Percentiles rank a stretch among this genome's conserved stretches.
These are phyloP conservation scores for Clitoria ternatea DNA, from an alignment of 306 rosid genomes.

Conservation along the genomic window DNA sequence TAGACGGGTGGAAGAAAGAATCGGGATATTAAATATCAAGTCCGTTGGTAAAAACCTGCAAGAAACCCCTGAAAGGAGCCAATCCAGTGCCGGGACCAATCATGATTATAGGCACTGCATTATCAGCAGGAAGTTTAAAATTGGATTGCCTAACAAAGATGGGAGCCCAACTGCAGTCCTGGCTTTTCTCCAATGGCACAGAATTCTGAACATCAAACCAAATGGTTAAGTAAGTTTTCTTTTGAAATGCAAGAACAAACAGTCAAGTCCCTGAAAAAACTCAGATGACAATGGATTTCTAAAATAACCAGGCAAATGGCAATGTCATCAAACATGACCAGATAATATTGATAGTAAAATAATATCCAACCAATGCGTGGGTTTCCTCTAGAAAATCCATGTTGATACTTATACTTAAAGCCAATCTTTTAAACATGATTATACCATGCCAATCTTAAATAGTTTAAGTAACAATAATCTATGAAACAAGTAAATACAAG, in stretches of 20 bases:
- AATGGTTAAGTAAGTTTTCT: not conserved
- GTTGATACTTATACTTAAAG: not conserved
- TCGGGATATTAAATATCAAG: conserved; percentile 9
- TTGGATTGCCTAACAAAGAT: conserved; percentile 90
- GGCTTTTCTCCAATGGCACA: conserved; percentile 60
- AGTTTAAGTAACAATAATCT: conserved; percentile 2
- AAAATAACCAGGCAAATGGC: not conserved
- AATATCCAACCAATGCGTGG: not conserved
- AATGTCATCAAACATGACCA: not conserved
- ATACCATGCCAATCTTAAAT: not conserved
- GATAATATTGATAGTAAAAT: not conserved
- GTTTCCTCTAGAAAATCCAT: conserved; percentile 4
- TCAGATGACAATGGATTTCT: not conserved
- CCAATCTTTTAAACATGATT: not conserved
- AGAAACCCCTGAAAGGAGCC: conserved; percentile 99
- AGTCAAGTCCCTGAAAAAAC: not conserved
- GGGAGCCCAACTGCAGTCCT: conserved; percentile 89
- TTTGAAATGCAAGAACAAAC: not conserved
- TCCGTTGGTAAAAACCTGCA: conserved; percentile 67
- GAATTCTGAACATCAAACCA: conserved; percentile 54
- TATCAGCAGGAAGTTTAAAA: conserved; percentile 84
- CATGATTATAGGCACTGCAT: conserved; percentile 82
- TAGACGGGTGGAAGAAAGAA: not conserved
- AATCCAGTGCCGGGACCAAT: conserved; percentile 99
- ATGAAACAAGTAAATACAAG: conserved; percentile 15